phyloP scores from a whole-genome alignment of 495 filamentous ascomycete genomes.

The Cenococcum geophilum region DNA sequence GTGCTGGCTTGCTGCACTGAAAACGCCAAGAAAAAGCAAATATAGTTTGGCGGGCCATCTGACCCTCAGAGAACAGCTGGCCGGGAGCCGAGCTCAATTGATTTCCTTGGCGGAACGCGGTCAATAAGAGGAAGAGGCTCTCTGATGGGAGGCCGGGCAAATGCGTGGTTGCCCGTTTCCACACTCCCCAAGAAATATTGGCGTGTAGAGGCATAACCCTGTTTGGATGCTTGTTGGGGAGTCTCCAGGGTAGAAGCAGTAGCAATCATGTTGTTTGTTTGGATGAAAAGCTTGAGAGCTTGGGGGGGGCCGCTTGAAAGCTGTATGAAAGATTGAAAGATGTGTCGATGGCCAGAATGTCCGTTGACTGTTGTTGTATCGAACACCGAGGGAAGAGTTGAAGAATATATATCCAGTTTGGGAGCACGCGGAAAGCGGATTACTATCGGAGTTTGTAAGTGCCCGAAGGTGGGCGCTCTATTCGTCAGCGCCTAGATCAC shows the following conservation, averaged over 20 bases:
- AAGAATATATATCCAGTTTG: background rate
- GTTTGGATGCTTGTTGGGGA: background rate
- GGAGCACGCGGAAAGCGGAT: background rate
- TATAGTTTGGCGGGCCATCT: too few species aligned
- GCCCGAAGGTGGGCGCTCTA: background rate
- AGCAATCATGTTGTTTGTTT: background rate
- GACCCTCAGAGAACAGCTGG: background rate
- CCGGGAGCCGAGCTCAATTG: background rate
- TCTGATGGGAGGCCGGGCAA: background rate
- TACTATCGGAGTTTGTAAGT: background rate
- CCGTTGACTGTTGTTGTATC: background rate
- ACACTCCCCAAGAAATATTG: background rate
- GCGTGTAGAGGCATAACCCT: background rate
- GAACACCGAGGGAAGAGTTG: background rate
- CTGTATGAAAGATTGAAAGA: background rate
- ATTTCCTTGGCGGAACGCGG: background rate
- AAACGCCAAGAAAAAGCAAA: too few species aligned
- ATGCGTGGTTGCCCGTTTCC: background rate
- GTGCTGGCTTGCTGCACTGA: too few species aligned
- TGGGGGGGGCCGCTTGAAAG: background rate
- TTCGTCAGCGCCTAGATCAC: background rate
- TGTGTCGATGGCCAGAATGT: background rate
- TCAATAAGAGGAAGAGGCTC: slow-evolving; percentile 2
- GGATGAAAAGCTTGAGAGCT: background rate
- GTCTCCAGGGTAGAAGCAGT: background rate